phyloP scores from a whole-genome alignment of 768 basidiomycete genomes.

The Suillus tomentosus region DNA sequence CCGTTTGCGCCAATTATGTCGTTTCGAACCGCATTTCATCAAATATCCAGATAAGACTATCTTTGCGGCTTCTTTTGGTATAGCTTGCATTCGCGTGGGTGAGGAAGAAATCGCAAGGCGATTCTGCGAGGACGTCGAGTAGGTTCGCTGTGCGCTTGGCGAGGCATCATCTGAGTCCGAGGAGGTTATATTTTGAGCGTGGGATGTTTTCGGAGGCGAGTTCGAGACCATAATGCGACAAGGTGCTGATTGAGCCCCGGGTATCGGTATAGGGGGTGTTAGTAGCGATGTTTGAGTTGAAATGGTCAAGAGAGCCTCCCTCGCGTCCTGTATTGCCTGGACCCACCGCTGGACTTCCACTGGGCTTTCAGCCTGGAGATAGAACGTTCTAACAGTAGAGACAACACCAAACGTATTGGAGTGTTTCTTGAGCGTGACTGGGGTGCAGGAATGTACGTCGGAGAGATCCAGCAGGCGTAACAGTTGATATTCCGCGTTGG shows the following conservation, averaged over 20 bases:
- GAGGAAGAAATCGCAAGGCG: slow-evolving; percentile 43
- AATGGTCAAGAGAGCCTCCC: slow-evolving; percentile 62
- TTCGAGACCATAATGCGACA: slow-evolving; percentile 41
- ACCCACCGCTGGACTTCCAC: slow-evolving; percentile 87
- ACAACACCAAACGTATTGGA: slow-evolving; percentile 89
- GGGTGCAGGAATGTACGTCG: slow-evolving; percentile 89
- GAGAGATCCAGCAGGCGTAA: slow-evolving; percentile 84
- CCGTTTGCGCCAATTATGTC: slow-evolving; percentile 93
- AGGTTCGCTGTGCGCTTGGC: slow-evolving; percentile 44
- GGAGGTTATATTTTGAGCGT: slow-evolving; percentile 59
- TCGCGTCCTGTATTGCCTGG: slow-evolving; percentile 72
- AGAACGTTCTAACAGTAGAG: slow-evolving; percentile 86
- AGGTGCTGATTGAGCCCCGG: slow-evolving; percentile 36
- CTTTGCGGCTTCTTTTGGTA: slow-evolving; percentile 65
- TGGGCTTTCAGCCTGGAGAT: slow-evolving; percentile 76
- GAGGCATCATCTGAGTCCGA: slow-evolving; percentile 80
- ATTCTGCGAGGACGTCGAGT: slow-evolving; percentile 48
- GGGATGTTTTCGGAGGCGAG: slow-evolving; percentile 48
- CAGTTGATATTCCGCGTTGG: slow-evolving; percentile 89
- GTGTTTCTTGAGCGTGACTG: slow-evolving; percentile 87
- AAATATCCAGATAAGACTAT: slow-evolving; percentile 87
- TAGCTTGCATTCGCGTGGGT: slow-evolving; percentile 41
- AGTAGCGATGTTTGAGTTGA: slow-evolving; percentile 57
- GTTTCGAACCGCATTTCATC: slow-evolving; percentile 94
- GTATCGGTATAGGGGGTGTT: slow-evolving; percentile 55